phyloP scores from a whole-genome alignment of 768 basidiomycete genomes.

The Dioszegia aurantiaca region DNA sequence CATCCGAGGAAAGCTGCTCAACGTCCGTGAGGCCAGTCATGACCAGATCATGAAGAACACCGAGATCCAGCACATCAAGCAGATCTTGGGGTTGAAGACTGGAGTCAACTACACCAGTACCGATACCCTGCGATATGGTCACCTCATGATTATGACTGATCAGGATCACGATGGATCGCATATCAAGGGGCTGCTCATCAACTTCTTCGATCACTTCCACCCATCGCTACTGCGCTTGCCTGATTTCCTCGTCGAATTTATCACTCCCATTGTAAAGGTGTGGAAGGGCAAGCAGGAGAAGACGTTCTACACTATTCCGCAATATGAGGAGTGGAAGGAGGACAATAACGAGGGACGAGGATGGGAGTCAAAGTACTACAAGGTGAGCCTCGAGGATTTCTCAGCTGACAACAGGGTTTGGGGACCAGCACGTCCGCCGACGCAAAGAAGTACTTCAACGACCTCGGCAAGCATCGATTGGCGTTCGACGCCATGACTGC shows the following conservation, averaged over 20 bases:
- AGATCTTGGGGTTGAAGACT: constrained; percentile 94
- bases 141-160: constrained; percentile 99
- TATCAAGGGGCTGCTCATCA: constrained; percentile 98
- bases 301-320: constrained; percentile 95
- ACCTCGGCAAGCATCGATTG: constrained; percentile 91
- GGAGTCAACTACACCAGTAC: constrained; percentile 78
- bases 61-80: constrained; percentile 95
- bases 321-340: constrained; percentile 90
- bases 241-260: constrained; percentile 93
- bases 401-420: constrained; percentile 66
- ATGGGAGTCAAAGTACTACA: constrained; percentile 96
- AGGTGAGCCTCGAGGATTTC: constrained; percentile 59
- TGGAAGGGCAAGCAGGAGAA: constrained; percentile 70
- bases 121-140: constrained; percentile 77
- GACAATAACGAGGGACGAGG: constrained; percentile 69
- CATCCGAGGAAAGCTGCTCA: constrained; percentile 90
- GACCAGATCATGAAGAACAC: constrained; percentile 98
- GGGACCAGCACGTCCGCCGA: constrained; percentile 88
- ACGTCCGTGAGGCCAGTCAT: constrained; percentile 93
- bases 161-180: constrained; percentile 99
- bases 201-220: constrained; percentile 94
- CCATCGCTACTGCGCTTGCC: constrained; percentile 87
- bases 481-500: constrained; percentile 77
- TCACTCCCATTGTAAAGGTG: constrained; percentile 95
- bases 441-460: constrained; percentile 85